Conservation (phyloP, 257 asterid genomes). For the Ilex asprella region DNA sequence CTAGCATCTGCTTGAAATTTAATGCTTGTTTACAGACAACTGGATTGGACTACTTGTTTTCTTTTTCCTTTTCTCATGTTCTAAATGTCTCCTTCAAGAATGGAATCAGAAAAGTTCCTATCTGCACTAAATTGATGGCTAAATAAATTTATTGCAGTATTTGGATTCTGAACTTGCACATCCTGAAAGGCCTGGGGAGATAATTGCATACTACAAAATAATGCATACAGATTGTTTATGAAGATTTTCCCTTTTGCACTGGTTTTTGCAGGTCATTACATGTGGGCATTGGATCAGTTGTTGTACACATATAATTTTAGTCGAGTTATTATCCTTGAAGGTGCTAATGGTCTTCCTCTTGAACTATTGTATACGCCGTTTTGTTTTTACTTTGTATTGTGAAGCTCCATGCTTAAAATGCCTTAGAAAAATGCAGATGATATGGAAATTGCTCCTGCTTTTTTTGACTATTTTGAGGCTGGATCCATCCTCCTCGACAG, state of each 20-base stretch:
- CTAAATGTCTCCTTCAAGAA: background rate
- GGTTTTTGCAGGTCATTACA: slow-evolving; percentile 72
- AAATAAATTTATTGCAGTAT: slow-evolving; percentile 48
- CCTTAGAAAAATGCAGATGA: slow-evolving; percentile 60
- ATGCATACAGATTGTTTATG: slow-evolving; percentile 56
- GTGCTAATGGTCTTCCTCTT: slow-evolving; percentile 32
- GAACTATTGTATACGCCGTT: background rate
- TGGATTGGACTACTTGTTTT: background rate
- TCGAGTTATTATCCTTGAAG: slow-evolving; percentile 95
- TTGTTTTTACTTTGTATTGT: slow-evolving; percentile 15
- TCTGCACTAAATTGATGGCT: background rate
- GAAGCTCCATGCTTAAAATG: slow-evolving; percentile 15
- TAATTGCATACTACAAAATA: slow-evolving; percentile 95
- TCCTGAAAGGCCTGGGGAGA: slow-evolving; percentile 88
- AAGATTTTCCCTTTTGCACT: slow-evolving; percentile 13
- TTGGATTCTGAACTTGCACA: slow-evolving; percentile 77
- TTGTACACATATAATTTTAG: slow-evolving; percentile 79
- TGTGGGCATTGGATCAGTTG: slow-evolving; percentile 95
- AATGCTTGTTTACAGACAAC: background rate
- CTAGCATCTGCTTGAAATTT: background rate
- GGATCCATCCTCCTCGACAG: slow-evolving; percentile 89
- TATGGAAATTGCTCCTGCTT: slow-evolving; percentile 97
- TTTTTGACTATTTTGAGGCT: slow-evolving; percentile 93
- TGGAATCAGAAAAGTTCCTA: background rate
- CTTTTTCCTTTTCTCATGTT: background rate